Evolutionary conservation across 1,284 basidiomycete species (phyloP).

Genomic region (Cerioporus squamosus): DNA sequence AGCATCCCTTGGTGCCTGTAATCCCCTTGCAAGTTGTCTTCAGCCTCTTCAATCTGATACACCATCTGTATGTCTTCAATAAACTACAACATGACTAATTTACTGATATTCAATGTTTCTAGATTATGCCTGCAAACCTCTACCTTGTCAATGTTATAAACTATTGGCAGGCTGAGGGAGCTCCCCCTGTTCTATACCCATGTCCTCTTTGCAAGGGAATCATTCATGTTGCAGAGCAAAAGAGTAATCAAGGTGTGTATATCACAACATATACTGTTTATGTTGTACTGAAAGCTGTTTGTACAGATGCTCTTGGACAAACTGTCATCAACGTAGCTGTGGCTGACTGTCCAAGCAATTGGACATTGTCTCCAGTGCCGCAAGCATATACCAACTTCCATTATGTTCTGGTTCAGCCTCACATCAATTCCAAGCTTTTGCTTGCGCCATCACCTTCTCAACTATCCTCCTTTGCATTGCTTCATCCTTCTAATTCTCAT

Average conservation of each 20-base stretch:
- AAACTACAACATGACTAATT: too few relatives aligned
- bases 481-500: too few relatives aligned
- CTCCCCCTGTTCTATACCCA: neutral
- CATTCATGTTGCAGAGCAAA: neutral
- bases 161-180: conserved; percentile 1
- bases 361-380: too few relatives aligned
- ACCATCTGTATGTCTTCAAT: neutral
- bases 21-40: neutral
- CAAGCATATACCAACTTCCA: too few relatives aligned
- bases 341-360: too few relatives aligned
- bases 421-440: too few relatives aligned
- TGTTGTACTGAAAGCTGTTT: neutral
- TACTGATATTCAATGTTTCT: neutral
- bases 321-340: too few relatives aligned
- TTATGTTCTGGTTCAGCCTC: too few relatives aligned
- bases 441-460: too few relatives aligned
- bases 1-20: neutral
- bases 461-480: too few relatives aligned
- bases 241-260: neutral
- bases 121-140: neutral
- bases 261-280: neutral
- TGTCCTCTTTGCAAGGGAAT: neutral
- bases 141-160: neutral
- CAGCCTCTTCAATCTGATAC: neutral
- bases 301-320: neutral